Evolutionary conservation across 1,139 yeast species (phyloP), one percentile per base, ranked within the genome.

Genomic region (Yamadazyma triangularis): DNA sequence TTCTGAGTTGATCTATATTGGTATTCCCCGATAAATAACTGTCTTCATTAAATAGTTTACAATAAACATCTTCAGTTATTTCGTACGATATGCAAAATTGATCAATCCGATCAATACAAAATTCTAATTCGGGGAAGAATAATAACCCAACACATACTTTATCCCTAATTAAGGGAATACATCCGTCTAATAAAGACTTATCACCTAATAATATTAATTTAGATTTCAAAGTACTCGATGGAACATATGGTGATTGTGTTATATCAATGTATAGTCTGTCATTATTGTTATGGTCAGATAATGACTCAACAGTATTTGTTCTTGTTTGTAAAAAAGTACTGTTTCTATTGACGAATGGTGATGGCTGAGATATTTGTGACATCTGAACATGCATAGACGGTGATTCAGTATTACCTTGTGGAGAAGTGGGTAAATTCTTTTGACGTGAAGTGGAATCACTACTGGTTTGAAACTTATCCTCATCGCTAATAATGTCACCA

Each of bases 111-210:
- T 77, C 82, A 15, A 77, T 48, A 15, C 73, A 69, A 38, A 64
- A 62, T 39, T 76, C 80, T 35, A 77, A 56, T 35, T 73, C 78
- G 0, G 79, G 68, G 25, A 70, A 74, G 30, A 73, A 69, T 8
- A 77, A 44, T 7, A 74, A 44, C 0, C 81, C 82, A 10, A 72
- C 64, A 30, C 78, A 60, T 0, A 56, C 46, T 11, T 47, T 41
- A 22, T 58, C 43, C 29, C 51, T 56, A 13, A 65, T 41, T n/a
- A 77, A 52, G 1, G 81, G 77, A 15, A 77, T 50, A 42, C 79
- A 73, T 0, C 80, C 81, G 47, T 77, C 83, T 15, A 73, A 50
- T 31, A 73, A 60, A 2, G 68, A 63, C 14, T 58, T 58, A 11
- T 50, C 48, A 22, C 71, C 77, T 11, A 72, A 50, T 6, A 55